Percentiles rank a stretch among this genome's conserved stretches.
Conservation (phyloP, 108 stramenopile species). For the Cyclotella baltica region DNA sequence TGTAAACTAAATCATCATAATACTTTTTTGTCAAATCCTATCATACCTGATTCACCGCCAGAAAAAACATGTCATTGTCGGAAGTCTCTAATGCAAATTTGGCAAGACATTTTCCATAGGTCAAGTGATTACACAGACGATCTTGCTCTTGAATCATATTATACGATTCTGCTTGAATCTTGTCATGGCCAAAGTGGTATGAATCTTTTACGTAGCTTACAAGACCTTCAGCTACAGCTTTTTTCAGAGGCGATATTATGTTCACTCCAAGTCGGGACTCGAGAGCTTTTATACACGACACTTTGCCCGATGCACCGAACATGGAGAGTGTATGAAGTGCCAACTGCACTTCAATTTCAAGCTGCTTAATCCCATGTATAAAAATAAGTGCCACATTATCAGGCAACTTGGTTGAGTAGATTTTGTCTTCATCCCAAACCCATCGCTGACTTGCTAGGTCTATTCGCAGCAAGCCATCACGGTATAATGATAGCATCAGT, state of each 20-base stretch:
- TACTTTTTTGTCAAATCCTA: too few species aligned
- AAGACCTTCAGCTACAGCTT: conserved; percentile 20
- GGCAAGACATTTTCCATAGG: conserved; percentile 15
- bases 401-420: neutral
- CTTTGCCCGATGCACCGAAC: neutral
- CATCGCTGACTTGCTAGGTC: conserved; percentile 21
- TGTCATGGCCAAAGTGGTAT: conserved; percentile 32
- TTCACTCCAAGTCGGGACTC: neutral
- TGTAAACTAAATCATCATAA: too few species aligned
- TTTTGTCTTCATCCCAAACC: conserved; percentile 27
- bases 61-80: conserved; percentile 13
- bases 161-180: conserved; percentile 36
- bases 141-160: conserved; percentile 15
- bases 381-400: conserved; percentile 14
- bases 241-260: neutral
- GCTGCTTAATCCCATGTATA: neutral
- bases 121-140: neutral
- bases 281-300: neutral
- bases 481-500: conserved; percentile 1
- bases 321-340: neutral
- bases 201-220: conserved; percentile 1
- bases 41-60: too few species aligned
- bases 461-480: conserved; percentile 4
- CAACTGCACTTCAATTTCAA: neutral
- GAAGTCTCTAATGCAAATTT: neutral